Base-by-base conservation (phyloP, 2,329 filamentous ascomycete genomes). In the Colletotrichum zoysiae region DNA sequence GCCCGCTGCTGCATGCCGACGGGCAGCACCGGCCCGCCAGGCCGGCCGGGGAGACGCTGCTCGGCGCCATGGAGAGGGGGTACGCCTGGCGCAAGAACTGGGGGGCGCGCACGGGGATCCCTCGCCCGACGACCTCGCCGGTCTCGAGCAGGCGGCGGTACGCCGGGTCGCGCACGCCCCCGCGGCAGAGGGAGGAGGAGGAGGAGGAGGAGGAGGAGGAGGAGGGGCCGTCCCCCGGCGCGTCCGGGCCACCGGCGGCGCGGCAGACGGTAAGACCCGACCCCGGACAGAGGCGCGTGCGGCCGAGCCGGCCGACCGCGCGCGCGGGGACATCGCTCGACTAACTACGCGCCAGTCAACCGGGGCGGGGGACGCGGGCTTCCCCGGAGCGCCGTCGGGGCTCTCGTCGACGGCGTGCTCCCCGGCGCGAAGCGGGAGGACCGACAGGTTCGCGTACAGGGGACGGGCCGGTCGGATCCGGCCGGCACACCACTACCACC, bases 11-110 rank as follows among this genome's bases (percentile, higher is more conserved):
- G n/a, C 60, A 62, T n/a, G 18, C 20, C 14, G n/a, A 40, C 4
- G 60, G 33, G 5, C 60, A 62, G 60, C 60, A 62, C 9, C 60
- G 53, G 46, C 46, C 60, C n/a, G 14, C 26, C n/a, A 6, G 35
- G n/a, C 48, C 46, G 4, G 20, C 8, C 6, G 46, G n/a, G 9
- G 60, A 62, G 33, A 62, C 5, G 16, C 33, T 62, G 33, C 60
- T 62, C 23, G 35, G 30, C 20, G 44, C 20, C 4, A 51, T 62
- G n/a, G 46, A 40, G 48, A 62, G 23, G 33, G 46, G 60, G 23
- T 30, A 40, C n/a, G 18, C 6, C 33, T 51, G 46, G 60, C 46
- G 60, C 1, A 62, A 62, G 60, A 53, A n/a, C 18, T 62, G 46
- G 46, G 7, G n/a, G 44, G 6, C 12, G 30, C 30, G 30, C 2